A percentile compares a stretch with the other conserved stretches of the same genome.
These are phyloP conservation scores for Cicer cuneatum DNA, from an alignment of 306 rosid species.

Conservation along the genomic window DNA sequence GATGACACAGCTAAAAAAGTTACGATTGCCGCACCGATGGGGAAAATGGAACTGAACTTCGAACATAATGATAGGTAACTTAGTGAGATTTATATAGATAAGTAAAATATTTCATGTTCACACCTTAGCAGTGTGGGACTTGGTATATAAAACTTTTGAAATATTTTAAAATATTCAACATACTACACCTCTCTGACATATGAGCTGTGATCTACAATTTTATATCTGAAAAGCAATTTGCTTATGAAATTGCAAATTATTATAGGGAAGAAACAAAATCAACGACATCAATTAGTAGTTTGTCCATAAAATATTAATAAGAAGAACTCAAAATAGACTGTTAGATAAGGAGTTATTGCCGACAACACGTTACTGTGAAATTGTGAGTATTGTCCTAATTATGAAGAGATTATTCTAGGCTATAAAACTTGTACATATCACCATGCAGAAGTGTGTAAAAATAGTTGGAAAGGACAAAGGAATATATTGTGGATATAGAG, in stretches of 20 bases:
- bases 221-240: conserved; percentile 11
- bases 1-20: no score
- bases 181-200: conserved; percentile 20
- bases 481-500: background rate
- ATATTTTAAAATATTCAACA: no score
- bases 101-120: no score
- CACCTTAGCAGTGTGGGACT: no score
- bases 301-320: conserved; percentile 23
- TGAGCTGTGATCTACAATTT: conserved; percentile 14
- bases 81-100: no score
- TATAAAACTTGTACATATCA: background rate
- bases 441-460: background rate
- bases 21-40: no score
- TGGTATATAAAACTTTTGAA: no score
- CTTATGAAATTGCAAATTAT: background rate
- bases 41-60: no score
- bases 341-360: conserved; percentile 26
- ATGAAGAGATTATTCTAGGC: background rate
- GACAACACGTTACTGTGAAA: conserved; percentile 17
- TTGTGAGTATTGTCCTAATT: conserved; percentile 24
- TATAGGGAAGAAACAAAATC: conserved; percentile 23
- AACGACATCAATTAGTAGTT: conserved; percentile 7
- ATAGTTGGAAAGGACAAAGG: no score
- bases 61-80: fast-evolving
- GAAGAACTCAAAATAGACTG: conserved; percentile 36